A percentile compares a stretch with the other conserved stretches of the same genome.
Conservation (phyloP, 192 early-diverging fungal species). For the Allomyces javanicus region DNA sequence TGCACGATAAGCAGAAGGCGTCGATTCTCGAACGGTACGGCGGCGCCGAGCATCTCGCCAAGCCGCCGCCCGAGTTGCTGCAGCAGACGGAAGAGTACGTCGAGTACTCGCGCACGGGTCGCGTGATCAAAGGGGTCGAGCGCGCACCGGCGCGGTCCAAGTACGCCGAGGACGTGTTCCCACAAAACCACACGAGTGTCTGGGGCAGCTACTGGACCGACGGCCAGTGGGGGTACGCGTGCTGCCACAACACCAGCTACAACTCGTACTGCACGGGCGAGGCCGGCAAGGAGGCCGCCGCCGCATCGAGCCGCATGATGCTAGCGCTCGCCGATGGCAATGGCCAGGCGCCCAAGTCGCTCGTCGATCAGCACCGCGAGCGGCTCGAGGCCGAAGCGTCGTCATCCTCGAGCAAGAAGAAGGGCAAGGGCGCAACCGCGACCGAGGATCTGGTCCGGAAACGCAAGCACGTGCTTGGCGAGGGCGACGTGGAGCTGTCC, state of each 20-base stretch:
- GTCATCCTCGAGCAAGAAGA: constrained; percentile 8
- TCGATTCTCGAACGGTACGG: constrained; percentile 78
- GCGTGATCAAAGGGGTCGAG: constrained; percentile 67
- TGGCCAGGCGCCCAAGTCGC: constrained; percentile 6
- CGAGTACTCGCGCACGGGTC: constrained; percentile 83
- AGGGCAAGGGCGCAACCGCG: constrained; percentile 9
- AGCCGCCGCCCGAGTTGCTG: constrained; percentile 75
- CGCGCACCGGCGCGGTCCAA: constrained; percentile 55
- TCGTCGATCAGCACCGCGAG: constrained; percentile 13
- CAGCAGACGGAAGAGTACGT: constrained; percentile 87
- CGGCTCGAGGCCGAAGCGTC: neutral
- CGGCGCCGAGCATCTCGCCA: constrained; percentile 80
- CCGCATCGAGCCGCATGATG: constrained; percentile 2
- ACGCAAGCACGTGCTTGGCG: constrained; percentile 21
- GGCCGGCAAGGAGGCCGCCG: constrained; percentile 24
- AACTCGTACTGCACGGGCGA: constrained; percentile 85
- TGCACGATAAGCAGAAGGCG: constrained; percentile 48
- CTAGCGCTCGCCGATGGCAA: neutral
- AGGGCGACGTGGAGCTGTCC: constrained; percentile 37
- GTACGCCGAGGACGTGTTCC: constrained; percentile 79
- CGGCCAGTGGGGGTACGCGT: constrained; percentile 89
- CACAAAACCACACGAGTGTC: constrained; percentile 64
- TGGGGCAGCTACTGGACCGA: constrained; percentile 95
- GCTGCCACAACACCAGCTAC: constrained; percentile 60
- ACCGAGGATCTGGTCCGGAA: constrained; percentile 8